Evolutionary conservation across 257 asterid genomes (phyloP).

Genomic region (Primulina eburnea): DNA sequence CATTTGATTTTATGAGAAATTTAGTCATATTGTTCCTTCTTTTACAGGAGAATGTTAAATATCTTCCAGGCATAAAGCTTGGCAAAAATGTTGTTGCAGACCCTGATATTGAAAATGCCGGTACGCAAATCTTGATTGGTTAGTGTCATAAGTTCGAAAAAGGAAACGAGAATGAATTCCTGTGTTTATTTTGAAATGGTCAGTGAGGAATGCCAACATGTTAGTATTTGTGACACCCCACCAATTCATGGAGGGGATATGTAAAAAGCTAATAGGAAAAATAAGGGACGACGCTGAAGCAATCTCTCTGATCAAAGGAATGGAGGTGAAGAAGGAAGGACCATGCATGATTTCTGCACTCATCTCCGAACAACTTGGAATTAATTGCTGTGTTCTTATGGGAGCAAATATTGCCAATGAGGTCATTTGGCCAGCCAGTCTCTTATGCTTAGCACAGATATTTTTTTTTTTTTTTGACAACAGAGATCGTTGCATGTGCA

Average conservation of each 20-base stretch:
- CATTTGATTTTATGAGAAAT: background rate
- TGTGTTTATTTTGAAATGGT: conserved; percentile 11
- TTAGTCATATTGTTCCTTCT: background rate
- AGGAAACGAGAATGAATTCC: background rate
- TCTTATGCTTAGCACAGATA: background rate
- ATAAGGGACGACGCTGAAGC: conserved; percentile 60
- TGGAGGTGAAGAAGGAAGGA: conserved; percentile 93
- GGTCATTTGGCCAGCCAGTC: conserved; percentile 34
- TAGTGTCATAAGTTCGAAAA: background rate
- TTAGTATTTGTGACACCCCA: conserved; percentile 88
- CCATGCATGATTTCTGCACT: conserved; percentile 89
- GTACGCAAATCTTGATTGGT: conserved; percentile 25
- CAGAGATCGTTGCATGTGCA: conserved; percentile 27
- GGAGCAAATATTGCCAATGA: conserved; percentile 94
- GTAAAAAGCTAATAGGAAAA: conserved; percentile 63
- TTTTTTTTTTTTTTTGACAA: background rate
- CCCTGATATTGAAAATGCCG: conserved; percentile 76
- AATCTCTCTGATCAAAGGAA: conserved; percentile 75
- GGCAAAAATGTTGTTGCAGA: conserved; percentile 77
- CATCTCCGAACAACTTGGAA: conserved; percentile 61
- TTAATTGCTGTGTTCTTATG: conserved; percentile 78
- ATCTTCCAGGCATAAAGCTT: conserved; percentile 79
- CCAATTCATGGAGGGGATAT: conserved; percentile 91
- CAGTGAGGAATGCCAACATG: conserved; percentile 79
- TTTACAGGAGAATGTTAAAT: conserved; percentile 75